These are phyloP conservation scores for Fusarium secorum DNA, from an alignment of 2,329 filamentous ascomycete species.

Conservation along the genomic window DNA sequence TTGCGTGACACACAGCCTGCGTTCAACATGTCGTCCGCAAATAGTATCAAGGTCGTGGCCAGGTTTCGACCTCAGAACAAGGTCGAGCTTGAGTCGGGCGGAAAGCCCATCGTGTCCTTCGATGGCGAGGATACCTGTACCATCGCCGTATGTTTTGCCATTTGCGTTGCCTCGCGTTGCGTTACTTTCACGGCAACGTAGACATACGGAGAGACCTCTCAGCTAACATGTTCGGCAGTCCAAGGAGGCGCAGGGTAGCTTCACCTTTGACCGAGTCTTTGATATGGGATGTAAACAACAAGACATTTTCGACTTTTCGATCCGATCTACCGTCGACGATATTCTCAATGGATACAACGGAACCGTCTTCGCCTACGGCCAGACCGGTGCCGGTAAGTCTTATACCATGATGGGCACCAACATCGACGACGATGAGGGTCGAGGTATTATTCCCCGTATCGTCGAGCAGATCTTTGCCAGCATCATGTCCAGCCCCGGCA, in stretches of 20 bases:
- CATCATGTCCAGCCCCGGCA: slow-evolving; percentile 88
- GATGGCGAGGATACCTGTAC: slow-evolving; percentile 87
- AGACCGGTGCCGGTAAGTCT: slow-evolving; percentile 98
- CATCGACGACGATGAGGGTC: slow-evolving; percentile 86
- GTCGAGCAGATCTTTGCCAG: slow-evolving; percentile 97
- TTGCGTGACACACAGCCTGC: slow-evolving; percentile 34
- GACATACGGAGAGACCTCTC: slow-evolving; percentile 3
- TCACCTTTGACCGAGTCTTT: slow-evolving; percentile 98
- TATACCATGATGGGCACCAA: slow-evolving; percentile 88
- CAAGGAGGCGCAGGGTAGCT: slow-evolving; percentile 80
- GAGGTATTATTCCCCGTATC: slow-evolving; percentile 96
- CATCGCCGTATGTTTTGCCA: slow-evolving; percentile 71
- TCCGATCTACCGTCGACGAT: slow-evolving; percentile 93
- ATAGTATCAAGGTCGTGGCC: slow-evolving; percentile 88
- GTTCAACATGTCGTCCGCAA: slow-evolving; percentile 62
- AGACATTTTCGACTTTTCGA: slow-evolving; percentile 98
- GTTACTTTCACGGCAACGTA: background rate
- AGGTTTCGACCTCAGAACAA: slow-evolving; percentile 98
- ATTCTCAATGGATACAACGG: slow-evolving; percentile 99
- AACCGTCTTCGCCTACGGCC: slow-evolving; percentile 97
- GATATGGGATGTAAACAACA: slow-evolving; percentile 89
- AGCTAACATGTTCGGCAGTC: slow-evolving; percentile 64
- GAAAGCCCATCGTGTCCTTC: slow-evolving; percentile 90
- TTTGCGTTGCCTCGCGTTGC: background rate
- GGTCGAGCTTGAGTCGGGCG: slow-evolving; percentile 87